phyloP scores from a whole-genome alignment of 306 rosid genomes.

The Corylus heterophylla region DNA sequence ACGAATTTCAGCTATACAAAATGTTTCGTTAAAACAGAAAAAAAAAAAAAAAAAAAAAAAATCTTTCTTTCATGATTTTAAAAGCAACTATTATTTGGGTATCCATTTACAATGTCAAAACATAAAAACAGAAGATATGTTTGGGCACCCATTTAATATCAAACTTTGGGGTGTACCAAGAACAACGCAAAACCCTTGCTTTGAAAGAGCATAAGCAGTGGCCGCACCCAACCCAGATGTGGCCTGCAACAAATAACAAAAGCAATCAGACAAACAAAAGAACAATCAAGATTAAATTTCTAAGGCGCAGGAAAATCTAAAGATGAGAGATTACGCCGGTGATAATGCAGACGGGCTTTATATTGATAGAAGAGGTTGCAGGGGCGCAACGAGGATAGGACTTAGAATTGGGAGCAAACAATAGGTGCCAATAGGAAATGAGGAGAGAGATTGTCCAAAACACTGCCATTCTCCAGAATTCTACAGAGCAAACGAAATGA shows the following conservation, averaged over 20 bases:
- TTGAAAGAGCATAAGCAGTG: slow-evolving; percentile 67
- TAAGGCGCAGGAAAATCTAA: background rate
- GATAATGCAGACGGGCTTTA: slow-evolving; percentile 65
- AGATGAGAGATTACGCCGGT: slow-evolving; percentile 63
- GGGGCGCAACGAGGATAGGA: slow-evolving; percentile 43
- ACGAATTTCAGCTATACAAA: slow-evolving; percentile 27
- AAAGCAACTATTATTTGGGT: background rate
- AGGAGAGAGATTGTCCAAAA: slow-evolving; percentile 51
- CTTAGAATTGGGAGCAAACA: slow-evolving; percentile 25
- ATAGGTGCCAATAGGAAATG: slow-evolving; percentile 47
- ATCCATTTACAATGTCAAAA: background rate
- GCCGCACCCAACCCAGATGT: slow-evolving; percentile 92
- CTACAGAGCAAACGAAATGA: slow-evolving; percentile 39
- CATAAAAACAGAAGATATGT: background rate
- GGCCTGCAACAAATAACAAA: slow-evolving; percentile 48
- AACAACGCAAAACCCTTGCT: slow-evolving; percentile 66
- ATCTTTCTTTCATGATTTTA: slow-evolving; percentile 2
- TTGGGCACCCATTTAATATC: background rate
- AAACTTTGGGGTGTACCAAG: slow-evolving; percentile 46
- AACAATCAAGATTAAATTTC: background rate
- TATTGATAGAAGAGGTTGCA: slow-evolving; percentile 13
- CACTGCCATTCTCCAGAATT: slow-evolving; percentile 79
- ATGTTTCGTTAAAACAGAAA: background rate
- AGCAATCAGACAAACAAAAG: background rate
- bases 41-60: background rate